These are phyloP conservation scores for Mallotus nudiflorus DNA, from an alignment of 345 rosid species.

Conservation along the genomic window DNA sequence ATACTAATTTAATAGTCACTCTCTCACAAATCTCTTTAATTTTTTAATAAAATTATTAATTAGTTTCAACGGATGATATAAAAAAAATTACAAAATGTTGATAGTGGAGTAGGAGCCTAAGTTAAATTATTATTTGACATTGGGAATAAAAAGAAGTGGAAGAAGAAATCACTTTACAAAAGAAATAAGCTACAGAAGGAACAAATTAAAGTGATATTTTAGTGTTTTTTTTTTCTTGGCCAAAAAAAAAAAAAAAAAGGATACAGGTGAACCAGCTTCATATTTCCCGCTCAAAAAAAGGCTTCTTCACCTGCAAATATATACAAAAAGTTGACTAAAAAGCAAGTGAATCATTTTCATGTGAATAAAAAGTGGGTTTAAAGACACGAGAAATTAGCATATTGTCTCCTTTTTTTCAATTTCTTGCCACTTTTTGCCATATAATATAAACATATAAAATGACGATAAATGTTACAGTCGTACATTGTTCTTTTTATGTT, in stretches of 20 bases:
- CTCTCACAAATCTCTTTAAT: too few species aligned
- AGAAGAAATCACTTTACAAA: background rate
- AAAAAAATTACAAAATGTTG: too few species aligned
- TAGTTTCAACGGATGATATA: too few species aligned
- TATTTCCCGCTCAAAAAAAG: constrained; percentile 16
- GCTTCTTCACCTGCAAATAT: background rate
- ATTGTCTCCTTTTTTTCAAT: background rate
- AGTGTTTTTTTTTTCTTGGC: background rate
- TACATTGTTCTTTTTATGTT: too few species aligned
- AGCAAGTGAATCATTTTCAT: too few species aligned
- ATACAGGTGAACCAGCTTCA: background rate
- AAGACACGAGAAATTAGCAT: constrained; percentile 7
- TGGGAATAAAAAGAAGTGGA: background rate
- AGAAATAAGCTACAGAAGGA: too few species aligned
- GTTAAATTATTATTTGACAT: background rate
- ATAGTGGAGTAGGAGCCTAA: too few species aligned
- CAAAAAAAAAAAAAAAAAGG: too few species aligned
- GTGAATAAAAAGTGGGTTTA: background rate
- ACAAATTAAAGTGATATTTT: background rate
- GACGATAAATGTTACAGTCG: too few species aligned
- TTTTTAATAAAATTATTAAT: too few species aligned
- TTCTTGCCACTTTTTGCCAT: background rate
- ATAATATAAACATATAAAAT: too few species aligned
- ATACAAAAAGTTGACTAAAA: background rate
- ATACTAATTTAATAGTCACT: too few species aligned